Percentiles rank a stretch among this genome's conserved stretches.
Conservation (phyloP, 441 rosid species). For the Gossypium davidsonii region DNA sequence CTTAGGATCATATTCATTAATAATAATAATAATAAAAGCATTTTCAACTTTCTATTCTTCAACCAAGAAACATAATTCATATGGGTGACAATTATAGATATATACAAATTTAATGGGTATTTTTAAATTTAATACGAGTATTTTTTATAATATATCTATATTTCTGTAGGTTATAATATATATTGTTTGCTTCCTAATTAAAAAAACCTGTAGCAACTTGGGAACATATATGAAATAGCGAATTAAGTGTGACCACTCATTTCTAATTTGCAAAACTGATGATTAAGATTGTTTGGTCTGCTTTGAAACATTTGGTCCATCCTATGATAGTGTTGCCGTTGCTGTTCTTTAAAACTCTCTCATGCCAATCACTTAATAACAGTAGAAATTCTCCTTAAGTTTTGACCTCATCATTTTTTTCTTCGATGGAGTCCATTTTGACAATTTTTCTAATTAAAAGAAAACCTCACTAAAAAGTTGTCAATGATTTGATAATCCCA, state of each 20-base stretch:
- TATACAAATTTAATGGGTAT: too few relatives aligned
- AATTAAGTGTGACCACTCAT: slow-evolving; percentile 9
- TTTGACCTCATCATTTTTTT: slow-evolving; percentile 23
- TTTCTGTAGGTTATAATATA: too few relatives aligned
- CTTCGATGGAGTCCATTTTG: background rate
- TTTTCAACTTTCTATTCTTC: too few relatives aligned
- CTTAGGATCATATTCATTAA: slow-evolving; percentile 4
- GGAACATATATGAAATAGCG: slow-evolving; percentile 25
- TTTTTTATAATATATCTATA: too few relatives aligned
- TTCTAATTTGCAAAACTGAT: slow-evolving; percentile 15
- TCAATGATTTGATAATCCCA: slow-evolving; percentile 20
- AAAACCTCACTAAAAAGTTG: background rate
- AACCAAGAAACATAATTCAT: too few relatives aligned
- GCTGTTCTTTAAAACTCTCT: slow-evolving; percentile 15
- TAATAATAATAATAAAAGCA: too few relatives aligned
- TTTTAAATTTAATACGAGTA: too few relatives aligned
- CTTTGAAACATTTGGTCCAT: slow-evolving; percentile 24
- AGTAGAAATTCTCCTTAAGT: slow-evolving; percentile 15
- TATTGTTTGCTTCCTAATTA: too few relatives aligned
- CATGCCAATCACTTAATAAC: slow-evolving; percentile 25
- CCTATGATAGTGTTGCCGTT: slow-evolving; percentile 34
- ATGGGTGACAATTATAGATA: too few relatives aligned
- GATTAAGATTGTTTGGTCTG: slow-evolving; percentile 26
- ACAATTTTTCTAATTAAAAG: slow-evolving; percentile 1
- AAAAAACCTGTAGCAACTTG: slow-evolving; percentile 15